Conservation (phyloP, 1,284 basidiomycete species). For the Sanguinoderma infundibulare region DNA sequence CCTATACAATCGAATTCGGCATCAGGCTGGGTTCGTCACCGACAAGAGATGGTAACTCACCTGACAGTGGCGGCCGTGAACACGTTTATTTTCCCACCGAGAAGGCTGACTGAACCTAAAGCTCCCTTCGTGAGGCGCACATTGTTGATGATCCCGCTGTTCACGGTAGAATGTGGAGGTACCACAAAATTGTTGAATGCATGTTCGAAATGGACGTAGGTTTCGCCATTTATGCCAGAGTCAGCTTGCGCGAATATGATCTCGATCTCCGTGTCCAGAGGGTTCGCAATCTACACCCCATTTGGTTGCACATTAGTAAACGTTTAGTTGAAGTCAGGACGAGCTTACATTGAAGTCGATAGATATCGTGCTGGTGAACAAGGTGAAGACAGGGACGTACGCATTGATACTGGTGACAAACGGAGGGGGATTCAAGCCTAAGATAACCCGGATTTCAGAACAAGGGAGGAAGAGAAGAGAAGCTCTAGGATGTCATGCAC, state of each 20-base stretch:
- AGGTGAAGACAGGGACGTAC: slow-evolving; percentile 50
- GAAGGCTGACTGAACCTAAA: slow-evolving; percentile 54
- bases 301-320: not conserved
- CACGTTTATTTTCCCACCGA: slow-evolving; percentile 59
- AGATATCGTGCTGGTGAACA: slow-evolving; percentile 54
- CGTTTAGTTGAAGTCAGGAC: not conserved
- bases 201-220: slow-evolving; percentile 61
- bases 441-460: not conserved
- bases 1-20: not conserved
- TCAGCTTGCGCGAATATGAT: slow-evolving; percentile 63
- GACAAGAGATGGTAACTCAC: not conserved
- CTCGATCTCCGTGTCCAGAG: slow-evolving; percentile 58
- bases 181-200: slow-evolving; percentile 58
- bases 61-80: slow-evolving; percentile 50
- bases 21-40: not conserved
- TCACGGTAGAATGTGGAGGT: slow-evolving; percentile 59
- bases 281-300: slow-evolving; percentile 44
- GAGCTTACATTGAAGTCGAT: slow-evolving; percentile 51
- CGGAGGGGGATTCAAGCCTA: slow-evolving; percentile 42
- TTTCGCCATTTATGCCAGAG: slow-evolving; percentile 51
- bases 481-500: not conserved
- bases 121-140: slow-evolving; percentile 64
- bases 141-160: slow-evolving; percentile 57
- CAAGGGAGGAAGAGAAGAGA: not conserved
- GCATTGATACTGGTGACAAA: slow-evolving; percentile 52